A percentile compares a stretch with the other conserved stretches of the same genome.
phyloP scores from a whole-genome alignment of 2,329 filamentous ascomycete genomes.

The Colletotrichum sp. region DNA sequence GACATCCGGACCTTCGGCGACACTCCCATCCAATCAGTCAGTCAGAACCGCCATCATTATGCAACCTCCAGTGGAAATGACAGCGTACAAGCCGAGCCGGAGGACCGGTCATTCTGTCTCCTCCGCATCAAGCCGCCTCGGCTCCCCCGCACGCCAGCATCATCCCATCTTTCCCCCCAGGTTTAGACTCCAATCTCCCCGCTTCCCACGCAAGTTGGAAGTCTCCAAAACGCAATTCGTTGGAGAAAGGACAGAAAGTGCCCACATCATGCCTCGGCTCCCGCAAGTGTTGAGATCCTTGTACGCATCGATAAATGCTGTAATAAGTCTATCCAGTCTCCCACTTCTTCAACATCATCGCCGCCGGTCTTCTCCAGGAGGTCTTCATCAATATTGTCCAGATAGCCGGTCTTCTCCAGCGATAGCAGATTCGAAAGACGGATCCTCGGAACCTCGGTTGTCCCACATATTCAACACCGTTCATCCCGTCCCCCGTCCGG shows the following conservation, averaged over 20 bases:
- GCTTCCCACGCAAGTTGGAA: background rate
- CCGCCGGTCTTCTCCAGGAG: background rate
- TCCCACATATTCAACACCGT: background rate
- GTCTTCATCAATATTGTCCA: fast-evolving
- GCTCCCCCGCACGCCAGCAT: background rate
- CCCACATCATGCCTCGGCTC: background rate
- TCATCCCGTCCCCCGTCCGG: background rate
- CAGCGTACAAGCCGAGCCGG: fast-evolving
- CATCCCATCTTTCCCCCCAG: background rate
- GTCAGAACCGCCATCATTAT: background rate
- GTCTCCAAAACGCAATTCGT: background rate
- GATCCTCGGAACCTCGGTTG: background rate
- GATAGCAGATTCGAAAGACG: background rate
- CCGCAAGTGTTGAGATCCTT: background rate
- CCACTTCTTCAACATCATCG: background rate
- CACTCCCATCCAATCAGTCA: background rate
- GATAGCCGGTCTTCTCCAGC: background rate
- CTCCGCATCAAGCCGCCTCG: background rate
- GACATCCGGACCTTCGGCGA: background rate
- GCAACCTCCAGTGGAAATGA: fast-evolving
- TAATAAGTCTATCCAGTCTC: background rate
- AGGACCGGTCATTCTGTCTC: background rate
- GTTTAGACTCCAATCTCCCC: background rate
- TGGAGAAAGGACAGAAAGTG: background rate
- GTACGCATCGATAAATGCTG: background rate